Percentiles rank a stretch among this genome's conserved stretches.
These are phyloP conservation scores for Capsicum pubescens DNA, from an alignment of 257 asterid genomes.

Conservation along the genomic window DNA sequence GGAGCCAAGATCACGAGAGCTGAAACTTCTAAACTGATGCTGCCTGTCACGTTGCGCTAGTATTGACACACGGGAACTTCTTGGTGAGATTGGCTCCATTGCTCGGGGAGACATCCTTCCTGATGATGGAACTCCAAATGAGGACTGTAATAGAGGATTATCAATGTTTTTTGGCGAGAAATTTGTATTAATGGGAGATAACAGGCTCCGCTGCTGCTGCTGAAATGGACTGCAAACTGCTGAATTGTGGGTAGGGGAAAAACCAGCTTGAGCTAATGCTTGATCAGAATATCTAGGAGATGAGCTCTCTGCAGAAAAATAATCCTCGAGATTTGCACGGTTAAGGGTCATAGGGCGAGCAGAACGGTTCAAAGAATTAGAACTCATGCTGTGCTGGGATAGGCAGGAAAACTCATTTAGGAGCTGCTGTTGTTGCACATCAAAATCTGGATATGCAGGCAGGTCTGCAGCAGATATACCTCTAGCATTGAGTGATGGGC, in stretches of 20 bases:
- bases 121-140: constrained; percentile 59
- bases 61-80: constrained; percentile 68
- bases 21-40: constrained; percentile 64
- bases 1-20: constrained; percentile 76
- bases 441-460: constrained; percentile 50
- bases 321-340: constrained; percentile 73
- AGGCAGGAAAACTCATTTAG: constrained; percentile 51
- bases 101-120: constrained; percentile 77
- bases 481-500: constrained; percentile 71
- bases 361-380: constrained; percentile 51
- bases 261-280: constrained; percentile 50
- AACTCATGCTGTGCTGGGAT: constrained; percentile 38
- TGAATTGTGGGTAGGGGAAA: constrained; percentile 70
- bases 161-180: constrained; percentile 67
- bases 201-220: constrained; percentile 70
- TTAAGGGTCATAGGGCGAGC: constrained; percentile 51
- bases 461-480: constrained; percentile 56
- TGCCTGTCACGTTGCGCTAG: constrained; percentile 65
- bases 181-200: constrained; percentile 64
- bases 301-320: constrained; percentile 59
- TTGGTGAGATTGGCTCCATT: constrained; percentile 76
- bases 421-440: constrained; percentile 57
- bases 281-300: constrained; percentile 75
- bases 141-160: constrained; percentile 57
- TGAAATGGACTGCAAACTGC: constrained; percentile 67